Evolutionary conservation across 140 eudicot genomes (phyloP), one percentile per base, ranked within the genome.

Genomic region (Erigeron philadelphicus): DNA sequence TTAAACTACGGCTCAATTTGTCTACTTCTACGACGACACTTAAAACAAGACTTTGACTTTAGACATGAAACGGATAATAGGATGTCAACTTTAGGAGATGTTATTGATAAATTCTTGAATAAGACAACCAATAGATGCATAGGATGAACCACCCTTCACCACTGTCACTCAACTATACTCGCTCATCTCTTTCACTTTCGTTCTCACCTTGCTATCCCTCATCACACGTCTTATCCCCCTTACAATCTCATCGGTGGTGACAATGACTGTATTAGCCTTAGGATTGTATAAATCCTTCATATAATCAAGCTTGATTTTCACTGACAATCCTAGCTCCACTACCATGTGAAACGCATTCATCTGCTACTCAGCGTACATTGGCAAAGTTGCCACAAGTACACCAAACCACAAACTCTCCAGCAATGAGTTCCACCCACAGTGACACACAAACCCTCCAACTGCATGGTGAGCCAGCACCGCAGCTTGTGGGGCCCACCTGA

Each of bases 401-500:
- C 82, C 85, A 1, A 65, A 76, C 81, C 79, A 81, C 15, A 81
- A 70, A 57, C 84, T 81, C 74, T 76, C 84, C 64, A 81, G 23
- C 42, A 54, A 44, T 1, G 81, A 81, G 71, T 76, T 76, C 85
- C 81, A 81, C 43, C 85, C 81, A 2, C 85, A 81, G 44, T 81
- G 85, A 1, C 76, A 64, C 38, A 81, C 81, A 3, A 81, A 77
- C 11, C 80, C 82, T 31, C 80, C 75, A 0, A 81, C 19, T 0
- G 80, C 76, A 13, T 0, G 13, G 48, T 77, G 80, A 13, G 80
- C 75, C 63, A 77, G 10, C 43, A 81, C 11, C 2, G 31, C 60
- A 21, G 68, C 79, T 12, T 77, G 82, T 2, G 82, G 82, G 17
- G 82, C 85, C 85, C 85, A 81, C 68, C 85, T 82, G 0, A 78